These are phyloP conservation scores for Russula dissimulans DNA, from an alignment of 768 basidiomycete genomes.

Conservation along the genomic window DNA sequence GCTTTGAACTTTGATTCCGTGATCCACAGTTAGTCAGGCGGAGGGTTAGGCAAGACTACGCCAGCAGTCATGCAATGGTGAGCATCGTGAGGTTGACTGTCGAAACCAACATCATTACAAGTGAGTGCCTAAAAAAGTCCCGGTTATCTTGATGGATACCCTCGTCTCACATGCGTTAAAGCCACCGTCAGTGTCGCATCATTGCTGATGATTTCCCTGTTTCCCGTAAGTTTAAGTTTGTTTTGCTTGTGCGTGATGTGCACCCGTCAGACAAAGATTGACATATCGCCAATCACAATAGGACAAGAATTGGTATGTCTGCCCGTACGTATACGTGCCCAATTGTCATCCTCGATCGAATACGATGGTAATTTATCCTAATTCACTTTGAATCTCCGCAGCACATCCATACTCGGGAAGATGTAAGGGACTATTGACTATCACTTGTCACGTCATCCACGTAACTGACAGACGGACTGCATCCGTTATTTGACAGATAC, in stretches of 20 bases:
- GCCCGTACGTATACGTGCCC: slow-evolving; percentile 1
- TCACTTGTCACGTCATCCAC: too few species aligned
- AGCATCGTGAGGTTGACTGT: slow-evolving; percentile 21
- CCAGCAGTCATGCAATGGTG: not conserved
- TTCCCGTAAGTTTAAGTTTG: not conserved
- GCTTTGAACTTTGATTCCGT: too few species aligned
- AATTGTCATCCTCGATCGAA: not conserved
- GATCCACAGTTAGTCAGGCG: not conserved
- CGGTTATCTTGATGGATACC: too few species aligned
- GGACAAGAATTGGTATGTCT: not conserved
- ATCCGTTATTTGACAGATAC: too few species aligned
- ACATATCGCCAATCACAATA: not conserved
- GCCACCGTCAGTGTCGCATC: not conserved
- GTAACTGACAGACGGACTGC: too few species aligned
- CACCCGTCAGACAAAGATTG: too few species aligned
- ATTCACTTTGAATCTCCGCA: too few species aligned
- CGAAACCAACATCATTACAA: slow-evolving; percentile 22
- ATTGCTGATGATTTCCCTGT: not conserved
- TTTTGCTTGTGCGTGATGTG: too few species aligned
- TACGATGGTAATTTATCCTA: too few species aligned
- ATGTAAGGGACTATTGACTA: too few species aligned
- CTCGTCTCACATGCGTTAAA: not conserved
- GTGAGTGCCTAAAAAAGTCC: not conserved
- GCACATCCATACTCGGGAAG: too few species aligned
- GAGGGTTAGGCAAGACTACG: not conserved